Percentiles rank a stretch among this genome's conserved stretches.
phyloP scores from a whole-genome alignment of 1,284 basidiomycete genomes.

The Apiotrichum sp. region DNA sequence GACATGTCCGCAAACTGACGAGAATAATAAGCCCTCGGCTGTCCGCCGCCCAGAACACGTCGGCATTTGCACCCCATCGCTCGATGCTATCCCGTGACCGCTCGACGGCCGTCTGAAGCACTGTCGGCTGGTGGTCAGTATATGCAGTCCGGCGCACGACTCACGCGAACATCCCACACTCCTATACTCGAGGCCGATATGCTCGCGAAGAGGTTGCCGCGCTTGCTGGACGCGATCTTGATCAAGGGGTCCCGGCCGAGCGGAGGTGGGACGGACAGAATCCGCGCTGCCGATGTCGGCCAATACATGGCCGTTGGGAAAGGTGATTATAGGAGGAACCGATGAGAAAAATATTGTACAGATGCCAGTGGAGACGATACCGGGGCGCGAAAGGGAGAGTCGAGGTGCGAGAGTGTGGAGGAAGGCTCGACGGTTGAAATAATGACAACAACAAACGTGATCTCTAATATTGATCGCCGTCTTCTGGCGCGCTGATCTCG shows the following conservation, averaged over 20 bases:
- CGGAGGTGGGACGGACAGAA: constrained; percentile 25
- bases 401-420: too few species aligned
- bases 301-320: constrained; percentile 38
- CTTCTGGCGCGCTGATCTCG: too few species aligned
- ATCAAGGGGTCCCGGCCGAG: constrained; percentile 53
- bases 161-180: constrained; percentile 77
- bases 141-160: constrained; percentile 36
- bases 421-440: too few species aligned
- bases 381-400: too few species aligned
- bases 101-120: constrained; percentile 65
- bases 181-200: constrained; percentile 62
- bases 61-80: constrained; percentile 70
- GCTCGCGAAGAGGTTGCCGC: constrained; percentile 70
- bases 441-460: too few species aligned
- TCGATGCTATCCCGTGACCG: constrained; percentile 66
- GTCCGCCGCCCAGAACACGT: constrained; percentile 72
- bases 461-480: too few species aligned
- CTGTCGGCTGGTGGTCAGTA: constrained; percentile 58
- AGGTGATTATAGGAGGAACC: neutral
- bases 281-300: constrained; percentile 37
- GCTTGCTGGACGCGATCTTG: constrained; percentile 58
- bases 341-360: too few species aligned
- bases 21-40: constrained; percentile 69
- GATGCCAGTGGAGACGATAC: too few species aligned
- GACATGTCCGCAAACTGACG: constrained; percentile 48